Conservation (phyloP, 225 moss, liverwort and hornwort species). For the Climacium dendroides region DNA sequence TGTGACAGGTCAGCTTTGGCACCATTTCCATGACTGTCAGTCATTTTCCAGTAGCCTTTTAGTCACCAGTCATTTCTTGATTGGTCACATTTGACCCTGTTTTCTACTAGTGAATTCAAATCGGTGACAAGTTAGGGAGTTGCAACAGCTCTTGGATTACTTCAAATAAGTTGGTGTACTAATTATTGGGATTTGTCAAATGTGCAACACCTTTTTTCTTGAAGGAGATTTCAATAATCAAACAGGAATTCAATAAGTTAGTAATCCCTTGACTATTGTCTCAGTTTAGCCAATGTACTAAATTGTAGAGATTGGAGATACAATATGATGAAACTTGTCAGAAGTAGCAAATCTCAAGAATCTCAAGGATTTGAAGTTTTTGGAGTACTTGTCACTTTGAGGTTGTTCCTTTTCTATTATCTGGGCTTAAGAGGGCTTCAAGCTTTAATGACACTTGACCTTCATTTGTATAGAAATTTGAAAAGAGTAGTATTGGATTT, state of each 20-base stretch:
- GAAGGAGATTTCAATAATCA: fast-evolving
- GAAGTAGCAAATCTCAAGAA: not conserved
- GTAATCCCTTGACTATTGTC: not conserved
- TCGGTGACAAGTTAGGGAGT: not conserved
- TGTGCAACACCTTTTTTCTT: not conserved
- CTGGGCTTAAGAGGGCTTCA: not conserved
- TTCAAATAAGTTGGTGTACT: fast-evolving
- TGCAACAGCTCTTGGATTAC: not conserved
- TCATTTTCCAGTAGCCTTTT: too few relatives aligned
- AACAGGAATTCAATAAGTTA: fast-evolving
- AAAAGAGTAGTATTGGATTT: not conserved
- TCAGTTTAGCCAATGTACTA: not conserved
- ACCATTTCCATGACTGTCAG: too few relatives aligned
- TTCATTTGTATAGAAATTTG: fast-evolving
- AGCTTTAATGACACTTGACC: not conserved
- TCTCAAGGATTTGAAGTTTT: not conserved
- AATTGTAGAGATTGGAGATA: not conserved
- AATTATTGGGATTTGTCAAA: fast-evolving
- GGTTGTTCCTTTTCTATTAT: not conserved
- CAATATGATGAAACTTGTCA: fast-evolving
- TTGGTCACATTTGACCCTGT: too few relatives aligned
- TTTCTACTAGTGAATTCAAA: too few relatives aligned
- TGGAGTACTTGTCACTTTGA: not conserved
- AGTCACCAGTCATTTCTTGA: too few relatives aligned
- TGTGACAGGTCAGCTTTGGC: too few relatives aligned